Evolutionary conservation across 768 basidiomycete species (phyloP), one percentile per base, ranked within the genome.

Genomic region (Omphalotus guepiniiformis): DNA sequence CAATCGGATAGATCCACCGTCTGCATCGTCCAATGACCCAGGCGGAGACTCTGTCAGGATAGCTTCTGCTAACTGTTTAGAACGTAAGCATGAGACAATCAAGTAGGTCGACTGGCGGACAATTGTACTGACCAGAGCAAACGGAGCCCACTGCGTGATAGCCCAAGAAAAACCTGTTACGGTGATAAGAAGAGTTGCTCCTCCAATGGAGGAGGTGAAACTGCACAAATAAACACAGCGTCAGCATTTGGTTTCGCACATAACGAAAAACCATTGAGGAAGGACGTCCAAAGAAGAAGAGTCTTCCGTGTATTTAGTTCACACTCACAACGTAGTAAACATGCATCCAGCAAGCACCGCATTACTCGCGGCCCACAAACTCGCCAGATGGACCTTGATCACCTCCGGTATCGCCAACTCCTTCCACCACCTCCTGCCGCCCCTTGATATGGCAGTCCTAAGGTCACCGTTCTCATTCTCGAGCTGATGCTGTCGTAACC

Each of bases 101-200:
- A 42, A 22, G 18, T 35, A 9, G 36, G 23, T 28, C 18, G 4
- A 37, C 29, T 22, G 28, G 48, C n/a, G n/a, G n/a, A n/a, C n/a
- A 6, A 32, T 23, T 23, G 15, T 68, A 26, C 81, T 39, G 53
- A 94, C 91, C 58, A 98, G 64, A 0, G 92, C 82, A 65, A 91
- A 95, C 2, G 94, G 94, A 3, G 84, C 92, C 95, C 94, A 97
- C 64, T 87, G 85, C 1, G 85, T 79, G 42, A 97, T 75, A 4
- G 93, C 92, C 90, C 88, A 96, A n/a, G 88, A 85, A 56, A 96
- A 85, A 0, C 95, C 95, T 6, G 85, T 84, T 11, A 88, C 54
- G 6, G 84, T 78, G 42, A 96, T 79, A 50, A 97, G 74, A 11
- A 83, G 47, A 1, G 87, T 92, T 15, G 91, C 85, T 0, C 85